Conservation (phyloP, 768 basidiomycete species). For the Rhizopogon sp. region DNA sequence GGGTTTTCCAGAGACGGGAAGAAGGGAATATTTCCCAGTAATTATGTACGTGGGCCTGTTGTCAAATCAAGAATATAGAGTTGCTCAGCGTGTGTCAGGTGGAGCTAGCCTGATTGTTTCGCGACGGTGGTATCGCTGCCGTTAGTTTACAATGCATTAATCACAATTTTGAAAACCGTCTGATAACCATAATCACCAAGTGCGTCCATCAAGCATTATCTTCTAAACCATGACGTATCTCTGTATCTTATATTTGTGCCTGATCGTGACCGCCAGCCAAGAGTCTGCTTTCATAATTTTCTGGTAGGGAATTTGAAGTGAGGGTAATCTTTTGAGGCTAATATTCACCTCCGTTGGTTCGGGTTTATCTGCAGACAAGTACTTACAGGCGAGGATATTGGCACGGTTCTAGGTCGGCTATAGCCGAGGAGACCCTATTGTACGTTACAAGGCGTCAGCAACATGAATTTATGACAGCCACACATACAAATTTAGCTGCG, state of each 20-base stretch:
- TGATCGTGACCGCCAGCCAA: neutral
- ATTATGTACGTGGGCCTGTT: slow-evolving; percentile 59
- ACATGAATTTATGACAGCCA: slow-evolving; percentile 16
- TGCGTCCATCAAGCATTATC: too few species aligned
- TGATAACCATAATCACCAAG: neutral
- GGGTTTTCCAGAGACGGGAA: slow-evolving; percentile 54
- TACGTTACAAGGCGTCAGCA: slow-evolving; percentile 18
- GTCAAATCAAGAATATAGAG: slow-evolving; percentile 9
- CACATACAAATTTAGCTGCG: slow-evolving; percentile 22
- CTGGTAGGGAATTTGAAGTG: neutral
- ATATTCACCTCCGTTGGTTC: neutral
- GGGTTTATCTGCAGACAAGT: neutral
- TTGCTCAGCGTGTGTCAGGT: slow-evolving; percentile 36
- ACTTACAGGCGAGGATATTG: neutral
- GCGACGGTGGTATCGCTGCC: neutral
- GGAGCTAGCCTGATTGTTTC: slow-evolving; percentile 34
- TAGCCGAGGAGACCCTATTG: slow-evolving; percentile 16
- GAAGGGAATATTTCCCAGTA: slow-evolving; percentile 84
- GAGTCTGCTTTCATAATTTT: neutral
- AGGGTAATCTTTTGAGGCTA: neutral
- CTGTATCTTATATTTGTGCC: neutral
- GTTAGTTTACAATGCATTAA: slow-evolving; percentile 5
- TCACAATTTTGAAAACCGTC: neutral
- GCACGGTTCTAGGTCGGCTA: slow-evolving; percentile 1
- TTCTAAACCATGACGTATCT: too few species aligned